Evolutionary conservation across 345 rosid genomes (phyloP).

Genomic region (Camelina neglecta): DNA sequence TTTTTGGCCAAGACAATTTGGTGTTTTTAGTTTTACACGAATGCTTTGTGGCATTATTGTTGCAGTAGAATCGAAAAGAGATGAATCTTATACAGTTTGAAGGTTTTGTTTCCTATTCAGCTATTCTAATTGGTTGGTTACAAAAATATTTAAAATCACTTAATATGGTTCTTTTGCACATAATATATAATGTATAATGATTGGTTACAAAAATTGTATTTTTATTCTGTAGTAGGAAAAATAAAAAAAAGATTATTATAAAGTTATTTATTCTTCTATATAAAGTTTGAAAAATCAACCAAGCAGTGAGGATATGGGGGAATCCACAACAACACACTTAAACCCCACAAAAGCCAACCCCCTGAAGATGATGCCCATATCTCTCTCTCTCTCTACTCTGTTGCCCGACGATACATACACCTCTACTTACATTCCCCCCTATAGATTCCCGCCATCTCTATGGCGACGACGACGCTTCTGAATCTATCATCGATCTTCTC

Average conservation of each 20-base stretch:
- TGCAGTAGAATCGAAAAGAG: background rate
- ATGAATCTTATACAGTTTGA: background rate
- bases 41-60: conserved; percentile 23
- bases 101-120: too few relatives aligned
- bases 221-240: background rate
- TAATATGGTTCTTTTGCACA: too few relatives aligned
- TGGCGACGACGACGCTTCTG: conserved; percentile 43
- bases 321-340: conserved; percentile 30
- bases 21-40: conserved; percentile 31
- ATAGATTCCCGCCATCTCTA: conserved; percentile 10
- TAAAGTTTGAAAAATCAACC: background rate
- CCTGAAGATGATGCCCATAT: conserved; percentile 11
- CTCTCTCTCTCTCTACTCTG: background rate
- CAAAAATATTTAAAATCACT: too few relatives aligned
- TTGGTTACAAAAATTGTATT: too few relatives aligned
- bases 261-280: background rate
- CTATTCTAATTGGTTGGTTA: too few relatives aligned
- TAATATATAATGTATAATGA: too few relatives aligned
- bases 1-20: background rate
- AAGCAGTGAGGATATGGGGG: conserved; percentile 33
- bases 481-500: conserved; percentile 48
- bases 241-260: background rate
- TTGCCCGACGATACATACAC: conserved; percentile 40
- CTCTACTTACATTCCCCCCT: conserved; percentile 26
- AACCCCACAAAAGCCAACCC: conserved; percentile 44